Evolutionary conservation across 2,329 filamentous ascomycete species (phyloP), one percentile per base, ranked within the genome.

Genomic region (Talaromyces islandicus): DNA sequence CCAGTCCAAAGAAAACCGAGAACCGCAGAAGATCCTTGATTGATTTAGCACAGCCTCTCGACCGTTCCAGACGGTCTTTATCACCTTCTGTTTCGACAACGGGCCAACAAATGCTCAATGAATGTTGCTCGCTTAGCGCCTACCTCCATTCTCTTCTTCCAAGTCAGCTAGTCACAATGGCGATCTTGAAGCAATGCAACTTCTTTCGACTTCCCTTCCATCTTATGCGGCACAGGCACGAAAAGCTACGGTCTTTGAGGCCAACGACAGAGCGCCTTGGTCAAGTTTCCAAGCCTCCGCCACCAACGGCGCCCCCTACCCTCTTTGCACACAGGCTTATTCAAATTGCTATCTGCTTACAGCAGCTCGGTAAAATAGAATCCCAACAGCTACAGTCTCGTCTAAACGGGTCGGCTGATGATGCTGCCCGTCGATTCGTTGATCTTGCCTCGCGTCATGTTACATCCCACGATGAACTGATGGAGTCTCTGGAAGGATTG

Each of bases 401-500:
- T 2, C 17, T 64, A 0, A 59, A 59, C 19, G 60, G 61, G 35
- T 54, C 66, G 2, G 52, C 59, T 25, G 17, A 29, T 4, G 46
- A 59, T 19, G 57, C 57, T 21, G 60, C 62, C 4, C 46, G 32
- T 27, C 61, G 58, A 10, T 66, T 61, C 19, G 59, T 61, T 17
- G 53, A 64, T 21, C 43, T 57, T 24, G 65, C 65, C 1, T 61
- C 52, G 9, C 54, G 56, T 21, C 46, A 60, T 52, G 65, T 84
- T n/a, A 66, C 78, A 14, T 72, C 73, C 2, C 76, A 80, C 38
- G 79, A 81, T 56, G 74, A 78, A 54, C 74, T 77, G 54, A 73
- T 76, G 11, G 73, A 73, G 3, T 81, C 75, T 1, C 63, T 83
- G 0, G 79, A 83, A 46, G 78, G 77, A 1, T 69, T 85, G 56